These are phyloP conservation scores for Neurospora sp. DNA, from an alignment of 495 filamentous ascomycete species.

Conservation along the genomic window DNA sequence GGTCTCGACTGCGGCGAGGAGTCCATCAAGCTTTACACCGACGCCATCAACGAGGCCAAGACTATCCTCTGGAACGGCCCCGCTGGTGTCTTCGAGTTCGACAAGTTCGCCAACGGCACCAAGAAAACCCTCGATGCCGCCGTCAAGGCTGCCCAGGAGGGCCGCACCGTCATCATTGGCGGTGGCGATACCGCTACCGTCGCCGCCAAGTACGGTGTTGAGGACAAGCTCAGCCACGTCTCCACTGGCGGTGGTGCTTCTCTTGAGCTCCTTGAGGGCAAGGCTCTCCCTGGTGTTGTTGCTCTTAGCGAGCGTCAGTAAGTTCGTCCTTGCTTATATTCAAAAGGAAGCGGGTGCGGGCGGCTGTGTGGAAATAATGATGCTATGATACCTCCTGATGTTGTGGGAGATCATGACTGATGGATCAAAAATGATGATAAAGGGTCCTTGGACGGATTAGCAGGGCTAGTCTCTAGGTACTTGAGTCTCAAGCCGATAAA, in stretches of 20 bases:
- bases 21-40: slow-evolving; percentile 73
- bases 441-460: slow-evolving; percentile 14
- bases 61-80: slow-evolving; percentile 99
- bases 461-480: slow-evolving; percentile 19
- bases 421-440: not conserved
- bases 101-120: slow-evolving; percentile 84
- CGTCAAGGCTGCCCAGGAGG: slow-evolving; percentile 64
- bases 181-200: slow-evolving; percentile 98
- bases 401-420: not conserved
- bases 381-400: not conserved
- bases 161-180: slow-evolving; percentile 94
- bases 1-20: slow-evolving; percentile 89
- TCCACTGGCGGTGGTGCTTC: slow-evolving; percentile 94
- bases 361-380: not conserved
- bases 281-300: slow-evolving; percentile 87
- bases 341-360: not conserved
- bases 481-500: not conserved
- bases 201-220: slow-evolving; percentile 89
- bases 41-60: slow-evolving; percentile 76
- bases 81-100: slow-evolving; percentile 93
- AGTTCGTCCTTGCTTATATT: not conserved
- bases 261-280: slow-evolving; percentile 93
- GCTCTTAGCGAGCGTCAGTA: slow-evolving; percentile 69
- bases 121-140: slow-evolving; percentile 82
- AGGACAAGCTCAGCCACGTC: slow-evolving; percentile 96